Evolutionary conservation across 176 grass and related monocot genomes (phyloP).

Genomic region (Ampelocalamus luodianensis): DNA sequence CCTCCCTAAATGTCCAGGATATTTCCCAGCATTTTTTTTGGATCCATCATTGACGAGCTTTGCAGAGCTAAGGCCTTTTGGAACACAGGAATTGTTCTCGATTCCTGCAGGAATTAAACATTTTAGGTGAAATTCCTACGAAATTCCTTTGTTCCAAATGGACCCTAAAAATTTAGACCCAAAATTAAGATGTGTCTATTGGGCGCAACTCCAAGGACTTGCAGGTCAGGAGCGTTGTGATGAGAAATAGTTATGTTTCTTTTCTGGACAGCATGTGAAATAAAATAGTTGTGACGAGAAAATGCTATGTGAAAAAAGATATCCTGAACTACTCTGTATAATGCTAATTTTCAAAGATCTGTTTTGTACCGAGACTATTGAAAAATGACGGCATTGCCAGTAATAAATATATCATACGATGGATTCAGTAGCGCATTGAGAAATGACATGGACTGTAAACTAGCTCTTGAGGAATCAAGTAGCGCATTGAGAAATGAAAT

Average conservation of each 20-base stretch:
- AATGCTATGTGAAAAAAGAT: neutral
- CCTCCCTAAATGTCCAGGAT: neutral
- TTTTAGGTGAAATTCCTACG: neutral
- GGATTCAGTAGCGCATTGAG: neutral
- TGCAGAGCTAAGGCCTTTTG: neutral
- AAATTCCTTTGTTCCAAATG: neutral
- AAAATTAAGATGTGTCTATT: neutral
- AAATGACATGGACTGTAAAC: neutral
- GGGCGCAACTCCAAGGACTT: neutral
- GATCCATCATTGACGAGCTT: neutral
- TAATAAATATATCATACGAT: neutral
- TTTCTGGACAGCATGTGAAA: neutral
- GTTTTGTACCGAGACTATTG: neutral
- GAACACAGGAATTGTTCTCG: neutral
- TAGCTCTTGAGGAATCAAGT: too few species aligned
- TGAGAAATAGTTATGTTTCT: neutral
- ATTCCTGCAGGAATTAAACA: neutral
- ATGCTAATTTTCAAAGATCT: neutral
- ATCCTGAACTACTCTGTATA: neutral
- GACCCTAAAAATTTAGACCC: neutral
- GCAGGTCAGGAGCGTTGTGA: neutral
- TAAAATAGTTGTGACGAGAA: neutral
- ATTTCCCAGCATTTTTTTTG: conserved; percentile 4
- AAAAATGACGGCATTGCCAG: too few species aligned
- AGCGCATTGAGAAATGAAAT: neutral